Percentiles rank a stretch among this genome's conserved stretches.
Conservation (phyloP, 2,329 filamentous ascomycete species). For the Aspergillus japonicus region DNA sequence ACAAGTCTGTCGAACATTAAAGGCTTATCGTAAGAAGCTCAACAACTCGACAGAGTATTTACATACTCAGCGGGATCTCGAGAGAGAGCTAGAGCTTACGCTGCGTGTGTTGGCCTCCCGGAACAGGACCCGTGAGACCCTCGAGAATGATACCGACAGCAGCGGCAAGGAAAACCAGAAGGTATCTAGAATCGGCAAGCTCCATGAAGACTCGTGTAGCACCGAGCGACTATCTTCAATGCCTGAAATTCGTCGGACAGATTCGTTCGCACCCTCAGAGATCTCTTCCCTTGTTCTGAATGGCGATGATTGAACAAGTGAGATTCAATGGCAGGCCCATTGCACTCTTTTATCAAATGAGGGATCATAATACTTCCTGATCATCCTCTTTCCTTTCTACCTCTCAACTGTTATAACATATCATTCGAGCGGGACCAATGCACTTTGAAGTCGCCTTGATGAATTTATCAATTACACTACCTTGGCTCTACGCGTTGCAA, state of each 20-base stretch:
- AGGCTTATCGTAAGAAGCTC: slow-evolving; percentile 60
- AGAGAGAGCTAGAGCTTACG: slow-evolving; percentile 55
- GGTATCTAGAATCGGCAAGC: slow-evolving; percentile 23
- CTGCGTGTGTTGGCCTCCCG: slow-evolving; percentile 35
- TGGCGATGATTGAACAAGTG: background rate
- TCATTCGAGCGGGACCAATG: background rate
- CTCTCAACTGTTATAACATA: background rate
- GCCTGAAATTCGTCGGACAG: slow-evolving; percentile 31
- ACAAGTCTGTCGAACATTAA: slow-evolving; percentile 56
- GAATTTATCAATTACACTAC: background rate
- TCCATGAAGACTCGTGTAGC: slow-evolving; percentile 24
- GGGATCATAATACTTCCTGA: too few species aligned
- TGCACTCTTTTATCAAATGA: background rate
- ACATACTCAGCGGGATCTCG: slow-evolving; percentile 54
- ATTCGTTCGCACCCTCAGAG: background rate
- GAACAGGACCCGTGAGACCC: slow-evolving; percentile 27
- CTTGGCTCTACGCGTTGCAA: background rate
- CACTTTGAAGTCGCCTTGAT: background rate
- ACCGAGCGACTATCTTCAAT: slow-evolving; percentile 39
- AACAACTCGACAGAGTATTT: slow-evolving; percentile 49
- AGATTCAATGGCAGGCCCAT: background rate
- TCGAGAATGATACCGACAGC: slow-evolving; percentile 40
- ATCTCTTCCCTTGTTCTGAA: slow-evolving; percentile 25
- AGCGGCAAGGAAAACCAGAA: slow-evolving; percentile 39
- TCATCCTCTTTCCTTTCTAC: background rate